These are phyloP conservation scores for Fusarium neocosmosporiellum DNA, from an alignment of 2,329 filamentous ascomycete genomes.

Conservation along the genomic window DNA sequence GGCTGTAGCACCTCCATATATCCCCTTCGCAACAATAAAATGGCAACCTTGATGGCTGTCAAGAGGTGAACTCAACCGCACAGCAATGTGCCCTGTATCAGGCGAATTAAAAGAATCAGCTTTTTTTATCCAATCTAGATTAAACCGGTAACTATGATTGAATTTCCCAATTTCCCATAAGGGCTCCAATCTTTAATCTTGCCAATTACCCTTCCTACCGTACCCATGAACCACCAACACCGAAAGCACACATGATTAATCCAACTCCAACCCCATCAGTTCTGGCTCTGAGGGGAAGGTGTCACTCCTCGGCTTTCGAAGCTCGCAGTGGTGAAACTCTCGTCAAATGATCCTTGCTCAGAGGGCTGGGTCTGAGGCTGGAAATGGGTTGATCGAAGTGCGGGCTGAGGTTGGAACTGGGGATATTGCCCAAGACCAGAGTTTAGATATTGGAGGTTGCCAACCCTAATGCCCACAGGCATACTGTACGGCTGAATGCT, in stretches of 20 bases:
- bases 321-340: background rate
- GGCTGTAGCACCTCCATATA: background rate
- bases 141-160: background rate
- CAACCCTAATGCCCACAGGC: background rate
- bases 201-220: background rate
- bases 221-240: background rate
- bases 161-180: background rate
- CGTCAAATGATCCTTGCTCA: background rate
- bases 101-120: background rate
- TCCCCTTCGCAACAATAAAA: background rate
- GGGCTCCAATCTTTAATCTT: background rate
- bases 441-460: background rate
- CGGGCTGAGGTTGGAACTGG: background rate
- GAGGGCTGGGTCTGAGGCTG: background rate
- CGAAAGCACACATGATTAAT: background rate
- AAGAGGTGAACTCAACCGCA: background rate
- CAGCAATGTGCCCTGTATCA: background rate
- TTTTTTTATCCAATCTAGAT: background rate
- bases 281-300: background rate
- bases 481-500: background rate
- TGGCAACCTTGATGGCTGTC: background rate
- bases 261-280: background rate
- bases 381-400: background rate
- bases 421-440: background rate
- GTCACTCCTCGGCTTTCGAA: background rate